A percentile compares a stretch with the other conserved stretches of the same genome.
These are phyloP conservation scores for Ilyonectria robusta DNA, from an alignment of 2,329 filamentous ascomycete species.

Conservation along the genomic window DNA sequence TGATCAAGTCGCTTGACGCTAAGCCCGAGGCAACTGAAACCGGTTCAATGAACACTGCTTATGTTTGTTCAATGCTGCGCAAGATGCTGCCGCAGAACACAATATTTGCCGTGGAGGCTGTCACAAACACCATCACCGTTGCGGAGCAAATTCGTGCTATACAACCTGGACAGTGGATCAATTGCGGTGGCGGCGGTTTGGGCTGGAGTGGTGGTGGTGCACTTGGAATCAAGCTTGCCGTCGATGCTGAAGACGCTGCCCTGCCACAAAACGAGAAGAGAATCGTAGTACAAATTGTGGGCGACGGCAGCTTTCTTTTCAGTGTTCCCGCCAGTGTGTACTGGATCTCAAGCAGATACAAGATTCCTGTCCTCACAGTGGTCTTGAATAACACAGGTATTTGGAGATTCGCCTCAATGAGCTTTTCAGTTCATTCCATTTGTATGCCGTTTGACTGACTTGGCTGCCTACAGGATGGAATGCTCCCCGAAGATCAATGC, in stretches of 20 bases:
- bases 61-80: constrained; percentile 45
- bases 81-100: constrained; percentile 60
- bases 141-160: constrained; percentile 78
- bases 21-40: constrained; percentile 60
- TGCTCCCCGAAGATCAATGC: constrained; percentile 67
- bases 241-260: constrained; percentile 50
- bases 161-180: constrained; percentile 80
- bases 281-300: constrained; percentile 67
- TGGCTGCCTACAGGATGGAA: constrained; percentile 63
- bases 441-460: too few species aligned
- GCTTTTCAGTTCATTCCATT: too few species aligned
- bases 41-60: constrained; percentile 6
- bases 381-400: constrained; percentile 69
- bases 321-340: constrained; percentile 66
- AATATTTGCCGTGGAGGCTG: constrained; percentile 82
- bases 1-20: constrained; percentile 66
- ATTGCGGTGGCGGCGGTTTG: constrained; percentile 83
- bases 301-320: constrained; percentile 68
- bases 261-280: constrained; percentile 55
- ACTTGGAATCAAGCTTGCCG: constrained; percentile 81
- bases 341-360: constrained; percentile 67
- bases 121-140: constrained; percentile 77
- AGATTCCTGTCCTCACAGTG: constrained; percentile 66
- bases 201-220: constrained; percentile 84
- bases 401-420: too few species aligned